Percentiles rank a stretch among this genome's conserved stretches.
Evolutionary conservation across 768 basidiomycete species (phyloP).

Genomic region (Pisolithus sp.): DNA sequence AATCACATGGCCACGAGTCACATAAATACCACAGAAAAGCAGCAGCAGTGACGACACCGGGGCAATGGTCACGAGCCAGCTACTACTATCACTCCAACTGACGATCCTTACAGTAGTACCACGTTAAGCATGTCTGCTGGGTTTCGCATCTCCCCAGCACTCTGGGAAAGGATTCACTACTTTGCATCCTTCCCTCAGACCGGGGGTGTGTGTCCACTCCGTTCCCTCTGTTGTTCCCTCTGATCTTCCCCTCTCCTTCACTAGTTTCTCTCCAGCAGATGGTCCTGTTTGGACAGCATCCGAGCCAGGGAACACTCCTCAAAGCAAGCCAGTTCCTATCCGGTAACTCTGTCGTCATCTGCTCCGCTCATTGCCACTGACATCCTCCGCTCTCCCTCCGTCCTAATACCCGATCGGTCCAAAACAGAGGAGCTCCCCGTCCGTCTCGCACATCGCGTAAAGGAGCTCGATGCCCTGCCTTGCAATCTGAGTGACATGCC

Average conservation of each 20-base stretch:
- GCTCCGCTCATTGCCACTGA: background rate
- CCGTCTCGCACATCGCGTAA: constrained; percentile 90
- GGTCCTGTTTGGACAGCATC: constrained; percentile 96
- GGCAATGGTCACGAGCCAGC: no score
- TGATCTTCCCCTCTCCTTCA: background rate
- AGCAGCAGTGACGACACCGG: no score
- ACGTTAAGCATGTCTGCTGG: constrained; percentile 29
- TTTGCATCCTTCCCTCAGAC: constrained; percentile 92
- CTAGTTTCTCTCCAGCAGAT: constrained; percentile 94
- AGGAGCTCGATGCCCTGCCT: constrained; percentile 91
- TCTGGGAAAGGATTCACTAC: constrained; percentile 90
- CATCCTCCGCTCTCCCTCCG: background rate
- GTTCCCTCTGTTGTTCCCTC: background rate
- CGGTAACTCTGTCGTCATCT: constrained; percentile 39
- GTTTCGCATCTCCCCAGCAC: constrained; percentile 68
- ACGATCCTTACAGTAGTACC: background rate
- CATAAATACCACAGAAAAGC: no score
- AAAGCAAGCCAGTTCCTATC: constrained; percentile 85
- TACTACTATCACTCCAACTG: no score
- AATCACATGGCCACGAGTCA: no score
- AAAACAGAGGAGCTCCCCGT: constrained; percentile 84
- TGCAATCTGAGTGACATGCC: constrained; percentile 89
- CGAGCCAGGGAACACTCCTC: constrained; percentile 89
- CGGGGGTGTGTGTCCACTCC: constrained; percentile 49
- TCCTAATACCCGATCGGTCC: background rate